Evolutionary conservation across 306 rosid species (phyloP).

Genomic region (Casuarina cunninghamiana): DNA sequence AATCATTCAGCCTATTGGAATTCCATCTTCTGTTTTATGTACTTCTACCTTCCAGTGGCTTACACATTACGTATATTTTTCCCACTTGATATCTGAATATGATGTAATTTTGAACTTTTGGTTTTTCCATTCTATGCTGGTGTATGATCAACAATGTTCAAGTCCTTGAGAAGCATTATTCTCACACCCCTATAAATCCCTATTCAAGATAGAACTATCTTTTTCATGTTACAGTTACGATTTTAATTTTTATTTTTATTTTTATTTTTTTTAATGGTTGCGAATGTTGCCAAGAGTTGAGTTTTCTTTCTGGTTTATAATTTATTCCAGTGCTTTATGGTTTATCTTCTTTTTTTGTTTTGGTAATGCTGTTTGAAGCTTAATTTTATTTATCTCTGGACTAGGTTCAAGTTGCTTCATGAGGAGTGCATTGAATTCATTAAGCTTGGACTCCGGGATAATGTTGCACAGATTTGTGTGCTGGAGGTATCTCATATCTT

Average conservation of each 20-base stretch:
- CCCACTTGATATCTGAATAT: neutral
- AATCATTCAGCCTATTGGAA: neutral
- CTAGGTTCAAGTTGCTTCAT: slow-evolving; percentile 73
- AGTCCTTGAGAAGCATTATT: too few relatives aligned
- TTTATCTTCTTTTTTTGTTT: neutral
- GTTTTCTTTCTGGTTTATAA: slow-evolving; percentile 5
- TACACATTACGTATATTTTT: neutral
- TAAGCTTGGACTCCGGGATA: slow-evolving; percentile 92
- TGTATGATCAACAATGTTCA: slow-evolving; percentile 8
- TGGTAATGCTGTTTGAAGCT: slow-evolving; percentile 8
- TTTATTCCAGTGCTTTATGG: slow-evolving; percentile 2
- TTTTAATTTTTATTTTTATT: neutral
- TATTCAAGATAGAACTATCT: too few relatives aligned
- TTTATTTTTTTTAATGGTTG: slow-evolving; percentile 1
- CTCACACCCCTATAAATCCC: too few relatives aligned
- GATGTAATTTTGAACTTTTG: neutral
- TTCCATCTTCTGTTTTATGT: neutral
- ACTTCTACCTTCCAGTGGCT: slow-evolving; percentile 2
- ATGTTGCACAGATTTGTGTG: slow-evolving; percentile 91
- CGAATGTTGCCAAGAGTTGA: slow-evolving; percentile 8
- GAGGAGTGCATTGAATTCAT: slow-evolving; percentile 83
- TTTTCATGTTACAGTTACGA: too few relatives aligned
- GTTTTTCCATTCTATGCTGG: neutral
- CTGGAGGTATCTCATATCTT: slow-evolving; percentile 59
- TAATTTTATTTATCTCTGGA: slow-evolving; percentile 9